Evolutionary conservation across 805 yeast genomes (phyloP).

Genomic region (Saccharomycopsis schoenii): DNA sequence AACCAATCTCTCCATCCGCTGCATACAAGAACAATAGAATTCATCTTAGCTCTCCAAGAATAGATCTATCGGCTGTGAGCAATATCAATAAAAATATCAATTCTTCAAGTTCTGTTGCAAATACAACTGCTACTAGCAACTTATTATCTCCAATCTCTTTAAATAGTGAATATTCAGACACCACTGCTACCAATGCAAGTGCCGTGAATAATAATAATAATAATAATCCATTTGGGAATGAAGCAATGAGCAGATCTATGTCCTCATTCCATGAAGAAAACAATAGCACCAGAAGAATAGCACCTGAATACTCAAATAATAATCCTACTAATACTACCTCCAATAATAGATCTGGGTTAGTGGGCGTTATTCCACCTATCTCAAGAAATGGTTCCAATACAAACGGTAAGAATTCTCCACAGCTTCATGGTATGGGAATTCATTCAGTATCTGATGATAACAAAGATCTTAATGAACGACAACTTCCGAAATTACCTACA

Average conservation of each 20-base stretch:
- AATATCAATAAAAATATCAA: not conserved
- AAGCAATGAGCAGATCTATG: not conserved
- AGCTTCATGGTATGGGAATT: not conserved
- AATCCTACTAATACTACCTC: not conserved
- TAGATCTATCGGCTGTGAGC: not conserved
- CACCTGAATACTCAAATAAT: not conserved
- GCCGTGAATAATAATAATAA: not conserved
- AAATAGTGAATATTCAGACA: conserved; percentile 3
- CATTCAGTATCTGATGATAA: not conserved
- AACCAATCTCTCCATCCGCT: conserved; percentile 14
- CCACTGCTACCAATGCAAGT: not conserved
- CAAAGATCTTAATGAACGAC: not conserved
- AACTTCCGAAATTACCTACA: not conserved
- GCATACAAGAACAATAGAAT: conserved; percentile 15
- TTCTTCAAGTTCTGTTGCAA: not conserved
- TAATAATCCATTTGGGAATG: conserved; percentile 12
- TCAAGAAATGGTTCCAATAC: not conserved
- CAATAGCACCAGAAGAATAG: not conserved
- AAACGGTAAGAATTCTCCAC: not conserved
- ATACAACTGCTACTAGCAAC: not conserved
- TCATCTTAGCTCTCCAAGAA: conserved; percentile 15
- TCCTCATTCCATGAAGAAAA: not conserved
- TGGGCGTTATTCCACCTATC: not conserved
- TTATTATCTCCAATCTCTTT: conserved; percentile 13
- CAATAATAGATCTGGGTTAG: not conserved